phyloP scores from a whole-genome alignment of 805 yeast genomes.

The Jamesozyma piceae region DNA sequence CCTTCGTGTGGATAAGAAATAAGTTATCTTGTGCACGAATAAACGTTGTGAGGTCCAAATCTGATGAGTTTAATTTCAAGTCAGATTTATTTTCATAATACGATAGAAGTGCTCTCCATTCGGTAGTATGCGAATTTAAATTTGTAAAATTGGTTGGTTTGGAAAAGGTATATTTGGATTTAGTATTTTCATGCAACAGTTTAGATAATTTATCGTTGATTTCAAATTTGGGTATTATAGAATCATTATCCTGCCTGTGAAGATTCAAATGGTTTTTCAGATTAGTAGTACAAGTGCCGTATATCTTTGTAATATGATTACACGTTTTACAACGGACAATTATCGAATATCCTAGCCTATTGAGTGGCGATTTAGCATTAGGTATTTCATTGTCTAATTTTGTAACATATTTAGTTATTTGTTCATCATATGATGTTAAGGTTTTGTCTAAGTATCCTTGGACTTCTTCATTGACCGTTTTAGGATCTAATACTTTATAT shows the following conservation, averaged over 20 bases:
- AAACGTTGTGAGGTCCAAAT: background rate
- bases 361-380: background rate
- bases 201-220: background rate
- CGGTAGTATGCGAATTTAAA: background rate
- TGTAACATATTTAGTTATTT: background rate
- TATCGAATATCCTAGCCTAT: background rate
- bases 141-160: background rate
- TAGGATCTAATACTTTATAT: background rate
- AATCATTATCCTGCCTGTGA: background rate
- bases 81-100: background rate
- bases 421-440: background rate
- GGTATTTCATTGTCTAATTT: background rate
- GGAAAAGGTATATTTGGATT: background rate
- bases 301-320: slow-evolving; percentile 1
- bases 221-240: background rate
- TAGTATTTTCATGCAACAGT: background rate
- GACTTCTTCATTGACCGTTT: background rate
- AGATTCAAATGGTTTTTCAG: background rate
- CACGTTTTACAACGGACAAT: background rate
- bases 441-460: background rate
- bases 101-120: background rate
- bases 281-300: slow-evolving; percentile 1
- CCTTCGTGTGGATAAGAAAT: background rate
- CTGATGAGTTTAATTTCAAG: background rate
- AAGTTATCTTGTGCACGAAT: background rate